These are phyloP conservation scores for Russula earlei DNA, from an alignment of 768 basidiomycete genomes.

Conservation along the genomic window DNA sequence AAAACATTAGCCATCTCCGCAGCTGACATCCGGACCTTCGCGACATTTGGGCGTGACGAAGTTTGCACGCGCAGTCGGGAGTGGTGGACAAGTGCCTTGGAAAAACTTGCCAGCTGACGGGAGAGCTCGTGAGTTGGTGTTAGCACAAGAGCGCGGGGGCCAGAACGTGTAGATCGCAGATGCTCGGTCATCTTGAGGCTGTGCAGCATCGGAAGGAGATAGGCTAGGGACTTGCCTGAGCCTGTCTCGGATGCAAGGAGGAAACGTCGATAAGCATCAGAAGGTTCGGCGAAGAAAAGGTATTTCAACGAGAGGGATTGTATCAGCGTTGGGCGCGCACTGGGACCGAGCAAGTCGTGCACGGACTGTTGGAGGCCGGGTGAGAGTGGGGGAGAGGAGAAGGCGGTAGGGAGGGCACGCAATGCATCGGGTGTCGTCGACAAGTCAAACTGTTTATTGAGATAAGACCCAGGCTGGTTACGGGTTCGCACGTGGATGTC, in stretches of 20 bases:
- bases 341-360: slow-evolving; percentile 44
- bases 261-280: slow-evolving; percentile 37
- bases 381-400: slow-evolving; percentile 62
- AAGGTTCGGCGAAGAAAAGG: slow-evolving; percentile 34
- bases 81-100: slow-evolving; percentile 65
- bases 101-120: slow-evolving; percentile 65
- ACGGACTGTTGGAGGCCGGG: slow-evolving; percentile 53
- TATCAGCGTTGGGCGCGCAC: slow-evolving; percentile 63
- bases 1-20: slow-evolving; percentile 39
- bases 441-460: slow-evolving; percentile 32
- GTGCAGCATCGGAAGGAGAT: slow-evolving; percentile 77
- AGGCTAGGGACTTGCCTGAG: slow-evolving; percentile 87
- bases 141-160: slow-evolving; percentile 71
- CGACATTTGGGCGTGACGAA: slow-evolving; percentile 49
- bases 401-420: slow-evolving; percentile 31
- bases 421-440: slow-evolving; percentile 22
- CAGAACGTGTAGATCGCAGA: neutral
- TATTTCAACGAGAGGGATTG: slow-evolving; percentile 65
- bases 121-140: slow-evolving; percentile 87
- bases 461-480: neutral
- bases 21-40: slow-evolving; percentile 28
- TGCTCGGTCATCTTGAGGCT: slow-evolving; percentile 61
- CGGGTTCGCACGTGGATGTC: neutral
- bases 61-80: slow-evolving; percentile 71
- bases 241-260: slow-evolving; percentile 86